Conservation (phyloP, 2,329 filamentous ascomycete species). For the Apiospora saccharicola region DNA sequence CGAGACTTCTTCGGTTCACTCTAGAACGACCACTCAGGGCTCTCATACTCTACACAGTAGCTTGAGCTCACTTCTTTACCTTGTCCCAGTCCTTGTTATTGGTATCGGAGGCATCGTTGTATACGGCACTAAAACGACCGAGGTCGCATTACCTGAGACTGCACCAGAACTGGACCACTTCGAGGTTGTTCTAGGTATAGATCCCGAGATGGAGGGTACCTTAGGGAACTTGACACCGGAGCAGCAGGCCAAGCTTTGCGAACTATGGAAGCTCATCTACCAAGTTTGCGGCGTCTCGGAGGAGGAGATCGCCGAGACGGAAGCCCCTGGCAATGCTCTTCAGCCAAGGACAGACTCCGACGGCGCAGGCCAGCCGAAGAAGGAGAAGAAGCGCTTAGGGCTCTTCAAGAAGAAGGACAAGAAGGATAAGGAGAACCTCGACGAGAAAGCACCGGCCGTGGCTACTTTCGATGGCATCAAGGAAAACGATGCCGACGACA, state of each 20-base stretch:
- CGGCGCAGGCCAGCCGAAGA: slow-evolving; percentile 66
- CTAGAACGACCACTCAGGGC: neutral
- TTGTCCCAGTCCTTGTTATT: slow-evolving; percentile 24
- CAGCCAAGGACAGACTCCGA: slow-evolving; percentile 37
- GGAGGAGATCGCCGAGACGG: slow-evolving; percentile 44
- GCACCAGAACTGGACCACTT: neutral
- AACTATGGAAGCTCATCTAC: slow-evolving; percentile 82
- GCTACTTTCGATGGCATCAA: slow-evolving; percentile 49
- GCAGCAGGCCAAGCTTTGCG: slow-evolving; percentile 85
- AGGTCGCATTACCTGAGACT: neutral
- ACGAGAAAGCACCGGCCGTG: slow-evolving; percentile 44
- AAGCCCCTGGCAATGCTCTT: slow-evolving; percentile 38
- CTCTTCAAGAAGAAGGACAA: slow-evolving; percentile 71
- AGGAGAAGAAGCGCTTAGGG: slow-evolving; percentile 70
- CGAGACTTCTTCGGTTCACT: neutral
- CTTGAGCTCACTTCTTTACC: slow-evolving; percentile 23
- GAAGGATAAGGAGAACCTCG: slow-evolving; percentile 59
- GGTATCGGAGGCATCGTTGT: slow-evolving; percentile 22
- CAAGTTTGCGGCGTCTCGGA: slow-evolving; percentile 73
- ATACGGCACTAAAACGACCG: slow-evolving; percentile 23
- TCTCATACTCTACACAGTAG: slow-evolving; percentile 19
- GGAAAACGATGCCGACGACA: slow-evolving; percentile 75
- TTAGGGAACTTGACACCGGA: slow-evolving; percentile 88
- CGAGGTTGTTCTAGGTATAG: slow-evolving; percentile 18
- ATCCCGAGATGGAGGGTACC: slow-evolving; percentile 62